These are phyloP conservation scores for Rhinocladiella mackenziei DNA, from an alignment of 2,329 filamentous ascomycete species.

Conservation along the genomic window DNA sequence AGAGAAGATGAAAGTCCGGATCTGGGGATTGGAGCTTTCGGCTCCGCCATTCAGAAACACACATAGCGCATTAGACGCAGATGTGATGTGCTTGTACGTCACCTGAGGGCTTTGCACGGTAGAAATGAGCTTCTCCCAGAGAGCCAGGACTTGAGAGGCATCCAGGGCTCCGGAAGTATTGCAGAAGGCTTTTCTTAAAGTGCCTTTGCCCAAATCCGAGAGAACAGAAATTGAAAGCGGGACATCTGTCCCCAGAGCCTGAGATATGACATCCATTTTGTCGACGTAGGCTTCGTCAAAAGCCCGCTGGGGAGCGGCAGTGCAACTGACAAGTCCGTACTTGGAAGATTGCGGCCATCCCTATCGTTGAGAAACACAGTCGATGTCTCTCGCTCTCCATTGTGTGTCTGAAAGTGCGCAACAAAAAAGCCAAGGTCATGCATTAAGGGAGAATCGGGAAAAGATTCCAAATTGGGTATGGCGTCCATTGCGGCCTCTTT, in stretches of 20 bases:
- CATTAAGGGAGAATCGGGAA: background rate
- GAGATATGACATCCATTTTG: slow-evolving; percentile 29
- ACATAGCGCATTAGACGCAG: slow-evolving; percentile 44
- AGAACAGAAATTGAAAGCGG: slow-evolving; percentile 18
- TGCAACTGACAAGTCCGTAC: background rate
- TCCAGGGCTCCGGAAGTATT: slow-evolving; percentile 1
- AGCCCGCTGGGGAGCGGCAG: background rate
- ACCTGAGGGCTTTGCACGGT: slow-evolving; percentile 41
- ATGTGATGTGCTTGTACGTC: slow-evolving; percentile 39
- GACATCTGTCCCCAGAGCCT: slow-evolving; percentile 24
- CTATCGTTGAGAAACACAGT: too few relatives aligned
- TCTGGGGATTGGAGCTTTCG: slow-evolving; percentile 32
- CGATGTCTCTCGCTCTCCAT: too few relatives aligned
- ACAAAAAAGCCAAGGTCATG: too few relatives aligned
- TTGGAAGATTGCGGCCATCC: background rate
- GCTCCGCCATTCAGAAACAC: slow-evolving; percentile 41
- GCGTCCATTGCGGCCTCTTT: background rate
- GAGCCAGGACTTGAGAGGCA: slow-evolving; percentile 25
- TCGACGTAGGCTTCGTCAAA: background rate
- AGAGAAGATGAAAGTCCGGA: slow-evolving; percentile 36
- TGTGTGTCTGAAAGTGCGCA: too few relatives aligned
- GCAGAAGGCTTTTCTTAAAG: slow-evolving; percentile 9
- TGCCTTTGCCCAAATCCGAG: slow-evolving; percentile 19
- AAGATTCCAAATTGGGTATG: slow-evolving; percentile 2
- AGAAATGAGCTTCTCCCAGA: slow-evolving; percentile 41